Conservation (phyloP, 495 filamentous ascomycete species). For the Chaetomium fimeti region DNA sequence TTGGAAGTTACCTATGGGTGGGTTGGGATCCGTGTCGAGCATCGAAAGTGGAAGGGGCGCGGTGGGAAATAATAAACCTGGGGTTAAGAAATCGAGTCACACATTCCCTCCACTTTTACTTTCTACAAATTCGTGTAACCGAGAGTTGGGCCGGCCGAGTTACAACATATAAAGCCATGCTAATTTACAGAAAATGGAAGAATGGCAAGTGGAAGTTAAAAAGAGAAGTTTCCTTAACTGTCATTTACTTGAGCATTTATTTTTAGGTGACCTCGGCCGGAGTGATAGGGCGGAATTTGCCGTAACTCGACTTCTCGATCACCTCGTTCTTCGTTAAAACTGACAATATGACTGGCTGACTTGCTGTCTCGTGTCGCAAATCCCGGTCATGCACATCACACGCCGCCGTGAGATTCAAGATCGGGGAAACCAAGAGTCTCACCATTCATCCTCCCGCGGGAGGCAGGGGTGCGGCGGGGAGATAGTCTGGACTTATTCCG, state of each 20-base stretch:
- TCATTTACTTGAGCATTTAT: too few relatives aligned
- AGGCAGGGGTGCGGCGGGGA: conserved; percentile 6
- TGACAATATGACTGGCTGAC: background rate
- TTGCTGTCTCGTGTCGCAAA: conserved; percentile 2
- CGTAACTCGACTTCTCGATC: too few relatives aligned
- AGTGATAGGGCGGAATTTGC: too few relatives aligned
- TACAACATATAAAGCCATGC: too few relatives aligned
- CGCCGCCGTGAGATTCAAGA: conserved; percentile 10
- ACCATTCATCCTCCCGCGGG: conserved; percentile 8
- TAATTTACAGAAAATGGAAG: too few relatives aligned
- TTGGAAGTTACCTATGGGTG: background rate
- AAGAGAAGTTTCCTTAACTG: too few relatives aligned
- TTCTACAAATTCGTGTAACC: too few relatives aligned
- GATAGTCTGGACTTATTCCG: background rate
- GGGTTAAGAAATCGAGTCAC: too few relatives aligned
- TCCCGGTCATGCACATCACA: conserved; percentile 9
- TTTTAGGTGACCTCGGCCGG: too few relatives aligned
- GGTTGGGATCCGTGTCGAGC: background rate
- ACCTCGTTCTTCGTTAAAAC: background rate
- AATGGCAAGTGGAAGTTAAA: too few relatives aligned
- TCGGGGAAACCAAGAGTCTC: conserved; percentile 11
- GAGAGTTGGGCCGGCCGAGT: too few relatives aligned
- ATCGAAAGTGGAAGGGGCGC: background rate
- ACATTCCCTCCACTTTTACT: too few relatives aligned
- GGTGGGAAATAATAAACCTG: background rate